Conservation (phyloP, 1,284 basidiomycete species). For the Lignosus rhinocerotis region DNA sequence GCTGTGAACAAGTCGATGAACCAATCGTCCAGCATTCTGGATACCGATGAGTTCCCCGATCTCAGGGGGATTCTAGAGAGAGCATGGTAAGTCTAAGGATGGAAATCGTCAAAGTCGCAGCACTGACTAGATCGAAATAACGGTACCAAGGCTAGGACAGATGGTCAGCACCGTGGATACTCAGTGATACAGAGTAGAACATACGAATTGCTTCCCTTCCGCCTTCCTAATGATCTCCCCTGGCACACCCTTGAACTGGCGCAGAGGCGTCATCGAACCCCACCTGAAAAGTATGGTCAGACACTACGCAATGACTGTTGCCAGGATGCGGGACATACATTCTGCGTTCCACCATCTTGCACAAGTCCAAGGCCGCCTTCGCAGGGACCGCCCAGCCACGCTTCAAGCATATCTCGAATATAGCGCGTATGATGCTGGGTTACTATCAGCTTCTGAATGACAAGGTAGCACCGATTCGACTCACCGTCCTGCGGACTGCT, state of each 20-base stretch:
- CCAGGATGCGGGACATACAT: slow-evolving; percentile 52
- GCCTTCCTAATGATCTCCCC: slow-evolving; percentile 88
- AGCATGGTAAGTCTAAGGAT: neutral
- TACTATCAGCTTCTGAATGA: slow-evolving; percentile 8
- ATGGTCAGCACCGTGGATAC: neutral
- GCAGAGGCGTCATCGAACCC: slow-evolving; percentile 96
- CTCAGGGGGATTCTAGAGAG: slow-evolving; percentile 65
- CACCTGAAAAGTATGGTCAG: slow-evolving; percentile 56
- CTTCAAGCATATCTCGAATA: slow-evolving; percentile 98
- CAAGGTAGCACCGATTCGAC: slow-evolving; percentile 24
- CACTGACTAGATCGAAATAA: slow-evolving; percentile 83
- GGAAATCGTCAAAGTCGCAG: neutral
- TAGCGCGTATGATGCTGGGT: slow-evolving; percentile 86
- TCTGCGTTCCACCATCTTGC: slow-evolving; percentile 94
- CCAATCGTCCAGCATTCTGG: slow-evolving; percentile 87
- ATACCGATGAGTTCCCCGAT: slow-evolving; percentile 94
- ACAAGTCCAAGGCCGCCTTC: slow-evolving; percentile 88
- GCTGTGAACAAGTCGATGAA: slow-evolving; percentile 93
- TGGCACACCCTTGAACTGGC: slow-evolving; percentile 93
- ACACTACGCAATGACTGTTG: neutral
- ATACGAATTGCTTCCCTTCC: slow-evolving; percentile 95
- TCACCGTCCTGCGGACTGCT: slow-evolving; percentile 86
- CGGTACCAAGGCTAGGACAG: slow-evolving; percentile 83
- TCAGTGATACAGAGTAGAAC: slow-evolving; percentile 28
- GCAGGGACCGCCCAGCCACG: slow-evolving; percentile 97